These are phyloP conservation scores for Penicillium janthinellum DNA, from an alignment of 2,329 filamentous ascomycete genomes.

Conservation along the genomic window DNA sequence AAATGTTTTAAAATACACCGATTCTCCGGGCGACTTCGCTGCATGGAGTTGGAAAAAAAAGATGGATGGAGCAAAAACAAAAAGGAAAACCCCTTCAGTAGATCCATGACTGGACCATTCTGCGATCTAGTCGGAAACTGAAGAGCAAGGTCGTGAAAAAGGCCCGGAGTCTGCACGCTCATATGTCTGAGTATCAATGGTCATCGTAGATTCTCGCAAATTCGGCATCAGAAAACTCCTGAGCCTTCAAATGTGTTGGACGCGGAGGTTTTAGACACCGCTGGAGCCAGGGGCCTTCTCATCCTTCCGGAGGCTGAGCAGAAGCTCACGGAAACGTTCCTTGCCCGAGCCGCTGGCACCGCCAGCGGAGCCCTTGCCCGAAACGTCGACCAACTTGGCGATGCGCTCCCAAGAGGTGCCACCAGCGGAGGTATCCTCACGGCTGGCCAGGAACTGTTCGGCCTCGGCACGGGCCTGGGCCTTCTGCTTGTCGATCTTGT, in stretches of 20 bases:
- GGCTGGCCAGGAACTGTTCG: constrained; percentile 83
- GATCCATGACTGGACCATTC: constrained; percentile 5
- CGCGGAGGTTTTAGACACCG: constrained; percentile 41
- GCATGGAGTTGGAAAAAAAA: constrained; percentile 24
- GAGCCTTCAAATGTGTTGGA: constrained; percentile 1
- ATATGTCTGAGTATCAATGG: constrained; percentile 7
- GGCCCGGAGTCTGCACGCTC: constrained; percentile 3
- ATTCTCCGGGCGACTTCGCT: constrained; percentile 24
- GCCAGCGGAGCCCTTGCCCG: constrained; percentile 85
- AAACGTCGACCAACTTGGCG: constrained; percentile 94
- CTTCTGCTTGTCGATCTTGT: constrained; percentile 93
- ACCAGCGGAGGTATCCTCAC: constrained; percentile 90
- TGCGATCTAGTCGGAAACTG: constrained; percentile 1
- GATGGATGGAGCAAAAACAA: constrained; percentile 14
- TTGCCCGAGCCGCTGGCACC: constrained; percentile 90
- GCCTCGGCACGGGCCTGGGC: constrained; percentile 87
- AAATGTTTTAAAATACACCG: constrained; percentile 31
- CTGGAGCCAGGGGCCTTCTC: constrained; percentile 72
- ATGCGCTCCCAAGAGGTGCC: constrained; percentile 99
- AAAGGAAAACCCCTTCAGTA: constrained; percentile 2
- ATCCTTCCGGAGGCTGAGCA: constrained; percentile 87
- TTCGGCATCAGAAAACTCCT: constrained; percentile 8
- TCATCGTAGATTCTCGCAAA: constrained; percentile 6
- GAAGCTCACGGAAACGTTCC: constrained; percentile 89
- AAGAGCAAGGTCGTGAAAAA: constrained; percentile 14